Conservation (phyloP, 129 eudicot species). For the Helianthus annuus region DNA sequence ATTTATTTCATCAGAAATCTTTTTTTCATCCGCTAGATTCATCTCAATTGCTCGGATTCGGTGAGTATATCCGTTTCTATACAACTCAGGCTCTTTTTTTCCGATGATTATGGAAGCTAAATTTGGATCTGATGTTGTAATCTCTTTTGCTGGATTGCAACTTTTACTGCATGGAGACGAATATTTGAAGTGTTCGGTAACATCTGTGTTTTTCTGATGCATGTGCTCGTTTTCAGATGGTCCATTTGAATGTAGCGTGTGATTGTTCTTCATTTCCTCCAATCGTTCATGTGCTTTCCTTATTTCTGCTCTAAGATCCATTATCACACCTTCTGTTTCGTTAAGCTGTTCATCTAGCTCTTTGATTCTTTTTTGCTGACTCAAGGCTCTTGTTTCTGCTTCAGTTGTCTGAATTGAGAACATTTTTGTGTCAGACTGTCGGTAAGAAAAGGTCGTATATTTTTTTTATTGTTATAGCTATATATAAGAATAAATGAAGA, state of each 20-base stretch:
- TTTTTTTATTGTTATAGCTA: constrained; percentile 14
- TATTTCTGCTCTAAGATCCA: constrained; percentile 70
- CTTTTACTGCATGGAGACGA: constrained; percentile 23
- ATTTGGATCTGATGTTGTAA: constrained; percentile 19
- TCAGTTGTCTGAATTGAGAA: constrained; percentile 49
- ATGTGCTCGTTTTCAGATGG: constrained; percentile 16
- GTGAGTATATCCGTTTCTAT: constrained; percentile 57
- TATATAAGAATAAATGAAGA: constrained; percentile 6
- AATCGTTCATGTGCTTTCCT: constrained; percentile 45
- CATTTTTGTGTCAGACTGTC: neutral
- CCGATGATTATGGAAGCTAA: constrained; percentile 29
- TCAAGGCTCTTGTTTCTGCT: constrained; percentile 40
- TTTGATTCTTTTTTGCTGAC: constrained; percentile 49
- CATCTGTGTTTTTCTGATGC: constrained; percentile 14
- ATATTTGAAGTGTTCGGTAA: constrained; percentile 9
- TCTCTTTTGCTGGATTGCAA: constrained; percentile 29
- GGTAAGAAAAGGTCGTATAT: constrained; percentile 16
- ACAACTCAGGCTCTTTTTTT: constrained; percentile 44
- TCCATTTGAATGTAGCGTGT: constrained; percentile 14
- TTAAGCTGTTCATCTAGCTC: constrained; percentile 75
- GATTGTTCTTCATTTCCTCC: constrained; percentile 40
- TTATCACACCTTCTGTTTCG: constrained; percentile 69
- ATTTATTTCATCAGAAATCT: constrained; percentile 20
- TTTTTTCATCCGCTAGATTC: constrained; percentile 27
- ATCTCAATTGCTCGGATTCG: constrained; percentile 57